Evolutionary conservation across 2,329 filamentous ascomycete genomes (phyloP).

Genomic region (Trichoderma sp.): DNA sequence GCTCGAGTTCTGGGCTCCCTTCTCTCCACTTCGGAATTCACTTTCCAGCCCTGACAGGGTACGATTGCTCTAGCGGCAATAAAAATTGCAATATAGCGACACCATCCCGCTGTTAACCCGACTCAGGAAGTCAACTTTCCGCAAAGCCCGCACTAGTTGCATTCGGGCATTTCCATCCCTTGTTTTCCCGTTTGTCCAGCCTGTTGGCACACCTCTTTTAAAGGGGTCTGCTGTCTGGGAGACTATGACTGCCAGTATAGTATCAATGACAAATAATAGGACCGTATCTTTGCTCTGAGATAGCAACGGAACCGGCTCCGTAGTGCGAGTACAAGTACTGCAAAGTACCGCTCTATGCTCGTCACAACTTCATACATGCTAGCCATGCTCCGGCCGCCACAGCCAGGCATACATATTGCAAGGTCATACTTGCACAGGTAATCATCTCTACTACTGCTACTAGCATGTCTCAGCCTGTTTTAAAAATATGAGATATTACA

Average conservation of each 20-base stretch:
- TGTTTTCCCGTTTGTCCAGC: not conserved
- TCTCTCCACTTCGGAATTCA: not conserved
- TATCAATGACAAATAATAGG: not conserved
- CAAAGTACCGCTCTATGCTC: not conserved
- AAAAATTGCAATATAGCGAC: not conserved
- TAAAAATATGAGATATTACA: slow-evolving; percentile 1
- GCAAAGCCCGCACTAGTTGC: not conserved
- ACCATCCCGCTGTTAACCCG: not conserved
- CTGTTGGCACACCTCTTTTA: not conserved
- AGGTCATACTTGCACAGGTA: not conserved
- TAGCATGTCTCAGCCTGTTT: not conserved
- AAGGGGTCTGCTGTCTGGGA: not conserved
- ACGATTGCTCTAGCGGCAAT: not conserved
- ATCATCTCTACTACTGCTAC: not conserved
- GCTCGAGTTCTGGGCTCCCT: not conserved
- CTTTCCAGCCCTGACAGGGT: not conserved
- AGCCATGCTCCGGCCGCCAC: not conserved
- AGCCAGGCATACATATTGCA: not conserved
- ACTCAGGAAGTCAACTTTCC: not conserved
- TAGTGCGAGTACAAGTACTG: not conserved
- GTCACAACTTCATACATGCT: not conserved
- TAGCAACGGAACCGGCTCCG: not conserved
- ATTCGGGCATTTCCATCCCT: not conserved
- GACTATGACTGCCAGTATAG: not conserved
- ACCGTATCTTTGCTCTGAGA: not conserved